phyloP scores from a whole-genome alignment of 2,329 filamentous ascomycete species.

The Phaeosphaeria sp. region DNA sequence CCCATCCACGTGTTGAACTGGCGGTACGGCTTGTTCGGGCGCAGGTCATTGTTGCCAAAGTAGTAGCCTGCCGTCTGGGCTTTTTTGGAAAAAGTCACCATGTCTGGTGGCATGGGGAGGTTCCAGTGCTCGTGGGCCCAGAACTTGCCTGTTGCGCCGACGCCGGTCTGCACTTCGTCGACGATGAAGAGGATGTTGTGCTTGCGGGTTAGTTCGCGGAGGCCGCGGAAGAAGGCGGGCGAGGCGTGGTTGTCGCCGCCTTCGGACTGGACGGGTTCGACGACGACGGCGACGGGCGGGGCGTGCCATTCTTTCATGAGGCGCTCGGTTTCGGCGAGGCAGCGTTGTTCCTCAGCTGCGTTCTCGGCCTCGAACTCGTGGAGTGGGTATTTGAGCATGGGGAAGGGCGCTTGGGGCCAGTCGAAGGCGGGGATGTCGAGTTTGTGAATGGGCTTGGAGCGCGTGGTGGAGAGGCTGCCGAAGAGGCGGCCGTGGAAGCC shows the following conservation, averaged over 20 bases:
- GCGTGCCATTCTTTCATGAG: constrained; percentile 80
- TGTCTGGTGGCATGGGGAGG: constrained; percentile 79
- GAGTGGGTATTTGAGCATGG: constrained; percentile 83
- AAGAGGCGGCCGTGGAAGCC: constrained; percentile 92
- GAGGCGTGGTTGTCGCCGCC: constrained; percentile 94
- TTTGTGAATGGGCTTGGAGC: constrained; percentile 94
- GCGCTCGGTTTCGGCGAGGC: constrained; percentile 81
- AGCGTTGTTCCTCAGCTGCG: constrained; percentile 78
- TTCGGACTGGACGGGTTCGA: constrained; percentile 93
- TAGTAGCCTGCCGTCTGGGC: constrained; percentile 94
- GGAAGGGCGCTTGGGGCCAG: constrained; percentile 92
- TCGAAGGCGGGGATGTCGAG: constrained; percentile 93
- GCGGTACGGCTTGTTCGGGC: constrained; percentile 91
- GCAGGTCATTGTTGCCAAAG: constrained; percentile 78
- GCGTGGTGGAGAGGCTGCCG: constrained; percentile 84
- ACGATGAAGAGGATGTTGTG: constrained; percentile 85
- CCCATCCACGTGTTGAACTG: constrained; percentile 99
- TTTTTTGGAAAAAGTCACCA: constrained; percentile 96
- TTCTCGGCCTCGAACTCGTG: constrained; percentile 82
- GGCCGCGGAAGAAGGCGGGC: constrained; percentile 82
- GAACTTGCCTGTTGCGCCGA: constrained; percentile 92
- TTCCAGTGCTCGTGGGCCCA: constrained; percentile 98
- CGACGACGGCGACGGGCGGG: constrained; percentile 79
- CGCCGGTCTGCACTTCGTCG: constrained; percentile 92
- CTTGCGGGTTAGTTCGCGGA: constrained; percentile 79